Evolutionary conservation across 139 green algal species (phyloP).

Genomic region (Haematococcus sp.): DNA sequence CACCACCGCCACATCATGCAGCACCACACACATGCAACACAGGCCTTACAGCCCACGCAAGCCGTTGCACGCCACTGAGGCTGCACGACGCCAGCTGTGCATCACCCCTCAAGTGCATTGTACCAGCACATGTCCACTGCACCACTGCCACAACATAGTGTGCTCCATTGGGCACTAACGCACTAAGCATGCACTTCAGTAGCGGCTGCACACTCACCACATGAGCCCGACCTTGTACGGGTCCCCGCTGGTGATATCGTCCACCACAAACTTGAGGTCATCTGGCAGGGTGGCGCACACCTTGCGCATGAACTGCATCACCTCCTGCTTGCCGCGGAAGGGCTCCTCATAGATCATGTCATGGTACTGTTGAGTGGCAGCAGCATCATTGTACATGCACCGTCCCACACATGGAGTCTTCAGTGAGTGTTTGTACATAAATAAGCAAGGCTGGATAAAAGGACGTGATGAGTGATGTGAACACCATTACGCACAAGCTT

Average conservation of each 20-base stretch:
- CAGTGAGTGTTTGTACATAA: too few relatives aligned
- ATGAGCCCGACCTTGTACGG: conserved; percentile 50
- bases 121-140: too few relatives aligned
- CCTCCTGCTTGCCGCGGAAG: conserved; percentile 48
- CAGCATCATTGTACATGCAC: background rate
- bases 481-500: too few relatives aligned
- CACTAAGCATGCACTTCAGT: background rate
- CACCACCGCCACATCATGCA: background rate
- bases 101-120: background rate
- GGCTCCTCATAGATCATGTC: conserved; percentile 75
- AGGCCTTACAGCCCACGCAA: background rate
- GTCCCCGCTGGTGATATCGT: conserved; percentile 68
- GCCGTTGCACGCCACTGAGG: background rate
- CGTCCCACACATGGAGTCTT: background rate
- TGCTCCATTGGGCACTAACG: background rate
- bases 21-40: too few relatives aligned
- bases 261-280: conserved; percentile 75
- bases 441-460: too few relatives aligned
- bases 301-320: conserved; percentile 1
- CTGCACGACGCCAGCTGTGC: background rate
- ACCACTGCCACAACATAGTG: too few relatives aligned
- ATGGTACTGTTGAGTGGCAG: background rate
- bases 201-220: conserved; percentile 49
- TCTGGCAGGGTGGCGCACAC: background rate
- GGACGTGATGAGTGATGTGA: too few relatives aligned